Percentiles rank a stretch among this genome's conserved stretches.
phyloP scores from a whole-genome alignment of 257 asterid genomes.

The Scutellaria baicalensis region DNA sequence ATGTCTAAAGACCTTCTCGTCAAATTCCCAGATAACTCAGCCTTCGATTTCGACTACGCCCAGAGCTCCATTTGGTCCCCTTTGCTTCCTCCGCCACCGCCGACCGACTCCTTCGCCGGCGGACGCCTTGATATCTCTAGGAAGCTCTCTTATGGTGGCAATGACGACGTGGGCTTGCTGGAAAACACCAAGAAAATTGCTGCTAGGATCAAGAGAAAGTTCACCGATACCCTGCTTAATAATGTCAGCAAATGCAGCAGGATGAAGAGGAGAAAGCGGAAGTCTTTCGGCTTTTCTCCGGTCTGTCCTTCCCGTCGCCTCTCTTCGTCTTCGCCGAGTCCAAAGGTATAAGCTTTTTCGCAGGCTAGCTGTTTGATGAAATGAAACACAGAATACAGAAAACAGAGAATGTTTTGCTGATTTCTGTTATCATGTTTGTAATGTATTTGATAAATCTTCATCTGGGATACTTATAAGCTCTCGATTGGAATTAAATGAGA shows the following conservation, averaged over 20 bases:
- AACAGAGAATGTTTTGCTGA: background rate
- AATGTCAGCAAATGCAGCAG: conserved; percentile 33
- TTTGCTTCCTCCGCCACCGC: conserved; percentile 39
- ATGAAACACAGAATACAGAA: no score
- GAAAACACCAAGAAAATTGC: conserved; percentile 41
- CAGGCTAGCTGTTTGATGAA: background rate
- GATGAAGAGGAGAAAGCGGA: conserved; percentile 35
- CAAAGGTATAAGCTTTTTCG: conserved; percentile 37
- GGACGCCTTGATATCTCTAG: conserved; percentile 24
- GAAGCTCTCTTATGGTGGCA: conserved; percentile 32
- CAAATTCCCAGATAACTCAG: conserved; percentile 81
- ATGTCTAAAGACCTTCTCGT: conserved; percentile 69
- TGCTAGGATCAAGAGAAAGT: conserved; percentile 46
- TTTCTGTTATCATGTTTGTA: background rate
- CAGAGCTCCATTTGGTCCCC: conserved; percentile 99
- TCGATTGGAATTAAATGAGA: no score
- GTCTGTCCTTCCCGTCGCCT: conserved; percentile 24
- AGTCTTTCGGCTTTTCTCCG: conserved; percentile 35
- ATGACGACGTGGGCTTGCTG: conserved; percentile 20
- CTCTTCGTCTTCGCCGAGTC: conserved; percentile 27
- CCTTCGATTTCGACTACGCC: conserved; percentile 77
- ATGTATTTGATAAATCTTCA: background rate
- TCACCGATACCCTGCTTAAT: conserved; percentile 24
- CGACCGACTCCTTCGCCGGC: background rate
- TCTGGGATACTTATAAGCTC: no score